Conservation (phyloP, 2,329 filamentous ascomycete genomes). For the Aspergillus thermomutatus region DNA sequence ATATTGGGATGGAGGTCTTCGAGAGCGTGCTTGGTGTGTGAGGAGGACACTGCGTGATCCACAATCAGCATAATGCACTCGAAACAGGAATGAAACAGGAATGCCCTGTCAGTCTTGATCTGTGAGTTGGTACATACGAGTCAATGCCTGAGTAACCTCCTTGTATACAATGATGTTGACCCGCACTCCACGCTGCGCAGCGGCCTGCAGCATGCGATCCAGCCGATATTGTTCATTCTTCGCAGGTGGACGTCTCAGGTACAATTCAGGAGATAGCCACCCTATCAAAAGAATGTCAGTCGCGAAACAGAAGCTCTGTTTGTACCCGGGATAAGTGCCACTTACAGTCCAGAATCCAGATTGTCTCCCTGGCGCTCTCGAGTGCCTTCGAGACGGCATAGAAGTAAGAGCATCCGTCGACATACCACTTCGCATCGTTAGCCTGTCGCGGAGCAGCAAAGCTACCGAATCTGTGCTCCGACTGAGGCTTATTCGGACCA, state of each 20-base stretch:
- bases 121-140: slow-evolving; percentile 56
- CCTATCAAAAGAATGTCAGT: slow-evolving; percentile 28
- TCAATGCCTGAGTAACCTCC: slow-evolving; percentile 77
- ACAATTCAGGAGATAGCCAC: slow-evolving; percentile 87
- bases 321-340: background rate
- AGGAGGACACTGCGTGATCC: slow-evolving; percentile 50
- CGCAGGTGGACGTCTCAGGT: slow-evolving; percentile 76
- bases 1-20: slow-evolving; percentile 80
- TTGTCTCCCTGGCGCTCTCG: slow-evolving; percentile 70
- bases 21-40: slow-evolving; percentile 76
- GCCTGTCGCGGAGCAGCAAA: slow-evolving; percentile 72
- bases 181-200: slow-evolving; percentile 78
- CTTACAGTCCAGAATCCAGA: slow-evolving; percentile 78
- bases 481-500: slow-evolving; percentile 32
- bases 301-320: background rate
- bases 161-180: slow-evolving; percentile 90
- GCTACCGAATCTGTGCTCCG: slow-evolving; percentile 53
- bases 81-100: too few relatives aligned
- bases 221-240: slow-evolving; percentile 79
- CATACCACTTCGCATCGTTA: slow-evolving; percentile 79
- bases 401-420: slow-evolving; percentile 81
- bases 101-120: background rate
- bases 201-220: slow-evolving; percentile 76
- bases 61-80: background rate
- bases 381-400: slow-evolving; percentile 78